phyloP scores from a whole-genome alignment of 2,329 filamentous ascomycete genomes.

The Cladobotryum mycophilum region DNA sequence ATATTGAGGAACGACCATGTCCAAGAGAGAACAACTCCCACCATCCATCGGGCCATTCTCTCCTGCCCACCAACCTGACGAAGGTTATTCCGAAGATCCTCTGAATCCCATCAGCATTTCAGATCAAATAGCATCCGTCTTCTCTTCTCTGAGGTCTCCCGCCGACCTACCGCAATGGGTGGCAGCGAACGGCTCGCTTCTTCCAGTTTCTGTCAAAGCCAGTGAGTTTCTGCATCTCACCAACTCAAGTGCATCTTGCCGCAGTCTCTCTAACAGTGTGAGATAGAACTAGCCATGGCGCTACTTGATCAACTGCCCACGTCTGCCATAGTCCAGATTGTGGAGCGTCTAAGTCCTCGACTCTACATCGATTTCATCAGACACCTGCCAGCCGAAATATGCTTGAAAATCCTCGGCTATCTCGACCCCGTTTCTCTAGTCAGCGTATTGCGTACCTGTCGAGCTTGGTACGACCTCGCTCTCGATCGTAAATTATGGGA shows the following conservation, averaged over 20 bases:
- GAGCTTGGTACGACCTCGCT: constrained; percentile 73
- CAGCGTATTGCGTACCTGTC: constrained; percentile 70
- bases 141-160: constrained; percentile 32
- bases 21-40: constrained; percentile 20
- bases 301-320: constrained; percentile 75
- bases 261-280: too few relatives aligned
- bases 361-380: constrained; percentile 89
- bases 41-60: constrained; percentile 10
- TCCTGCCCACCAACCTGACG: constrained; percentile 54
- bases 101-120: constrained; percentile 36
- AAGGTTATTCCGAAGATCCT: constrained; percentile 80
- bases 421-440: constrained; percentile 77
- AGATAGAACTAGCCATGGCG: constrained; percentile 69
- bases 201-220: constrained; percentile 44
- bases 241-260: not conserved
- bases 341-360: constrained; percentile 71
- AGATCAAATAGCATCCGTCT: constrained; percentile 24
- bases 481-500: constrained; percentile 85
- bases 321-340: constrained; percentile 70
- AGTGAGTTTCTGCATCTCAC: constrained; percentile 29
- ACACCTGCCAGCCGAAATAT: constrained; percentile 83
- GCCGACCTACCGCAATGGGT: constrained; percentile 46
- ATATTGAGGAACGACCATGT: constrained; percentile 17
- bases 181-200: constrained; percentile 40
- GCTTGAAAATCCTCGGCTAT: constrained; percentile 80